phyloP scores from a whole-genome alignment of 306 rosid genomes.

The Gynostemma pentaphyllum region DNA sequence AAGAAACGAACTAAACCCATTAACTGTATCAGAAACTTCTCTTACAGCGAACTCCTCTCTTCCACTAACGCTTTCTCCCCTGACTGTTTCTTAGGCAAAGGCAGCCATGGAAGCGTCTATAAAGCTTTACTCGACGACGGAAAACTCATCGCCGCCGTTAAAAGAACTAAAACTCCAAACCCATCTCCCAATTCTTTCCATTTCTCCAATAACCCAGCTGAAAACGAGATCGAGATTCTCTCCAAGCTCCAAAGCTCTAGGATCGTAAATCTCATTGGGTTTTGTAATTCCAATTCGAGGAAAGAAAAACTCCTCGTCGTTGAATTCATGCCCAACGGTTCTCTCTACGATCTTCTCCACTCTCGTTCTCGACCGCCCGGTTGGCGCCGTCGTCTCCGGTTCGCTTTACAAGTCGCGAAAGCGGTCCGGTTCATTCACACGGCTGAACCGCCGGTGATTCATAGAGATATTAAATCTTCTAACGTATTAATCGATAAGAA shows the following conservation, averaged over 20 bases:
- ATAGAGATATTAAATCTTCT: conserved; percentile 74
- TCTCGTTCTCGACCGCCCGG: conserved; percentile 39
- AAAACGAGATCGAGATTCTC: conserved; percentile 91
- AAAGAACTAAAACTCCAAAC: conserved; percentile 26
- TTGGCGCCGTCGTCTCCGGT: conserved; percentile 48
- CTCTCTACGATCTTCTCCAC: conserved; percentile 65
- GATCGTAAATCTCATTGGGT: conserved; percentile 71
- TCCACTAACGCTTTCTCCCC: conserved; percentile 56
- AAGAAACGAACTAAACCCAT: conserved; percentile 5
- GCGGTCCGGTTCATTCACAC: conserved; percentile 51
- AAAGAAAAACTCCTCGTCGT: conserved; percentile 46
- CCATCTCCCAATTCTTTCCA: conserved; percentile 1
- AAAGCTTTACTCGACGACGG: conserved; percentile 54
- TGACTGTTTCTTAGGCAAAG: conserved; percentile 57
- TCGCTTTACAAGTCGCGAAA: conserved; percentile 54
- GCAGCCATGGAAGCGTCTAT: conserved; percentile 81
- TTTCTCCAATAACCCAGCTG: conserved; percentile 30
- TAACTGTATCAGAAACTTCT: conserved; percentile 33
- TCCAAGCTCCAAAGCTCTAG: conserved; percentile 45
- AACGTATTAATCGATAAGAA: conserved; percentile 55
- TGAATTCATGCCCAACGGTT: conserved; percentile 81
- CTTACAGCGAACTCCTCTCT: conserved; percentile 36
- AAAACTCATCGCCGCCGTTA: conserved; percentile 61
- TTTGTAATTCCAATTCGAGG: conserved; percentile 32
- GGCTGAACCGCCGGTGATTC: conserved; percentile 79